Conservation (phyloP, 805 yeast species). For the Cyberlindnera suaveolens region DNA sequence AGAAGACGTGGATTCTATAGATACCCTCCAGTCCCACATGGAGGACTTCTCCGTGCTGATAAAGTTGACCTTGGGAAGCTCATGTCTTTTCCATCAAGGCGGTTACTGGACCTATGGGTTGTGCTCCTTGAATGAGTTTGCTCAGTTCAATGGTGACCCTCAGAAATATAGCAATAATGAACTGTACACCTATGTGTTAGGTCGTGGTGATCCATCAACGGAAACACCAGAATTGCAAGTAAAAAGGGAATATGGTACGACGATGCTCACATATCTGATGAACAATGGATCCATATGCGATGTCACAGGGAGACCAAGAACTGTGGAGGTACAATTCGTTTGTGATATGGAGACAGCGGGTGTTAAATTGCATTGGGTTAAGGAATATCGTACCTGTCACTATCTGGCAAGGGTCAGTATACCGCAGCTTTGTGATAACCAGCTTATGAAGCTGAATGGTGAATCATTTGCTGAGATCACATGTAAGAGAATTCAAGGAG, state of each 20-base stretch:
- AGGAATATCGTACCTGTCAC: constrained; percentile 20
- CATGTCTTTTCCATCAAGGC: neutral
- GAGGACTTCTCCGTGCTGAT: neutral
- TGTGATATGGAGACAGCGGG: constrained; percentile 14
- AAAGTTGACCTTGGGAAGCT: neutral
- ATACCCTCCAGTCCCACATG: neutral
- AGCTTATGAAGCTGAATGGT: neutral
- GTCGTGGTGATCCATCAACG: neutral
- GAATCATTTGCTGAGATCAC: constrained; percentile 4
- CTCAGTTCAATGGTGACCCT: constrained; percentile 12
- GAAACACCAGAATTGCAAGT: constrained; percentile 1
- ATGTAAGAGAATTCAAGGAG: constrained; percentile 1
- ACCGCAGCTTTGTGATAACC: constrained; percentile 8
- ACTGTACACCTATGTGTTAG: neutral
- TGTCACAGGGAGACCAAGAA: constrained; percentile 19
- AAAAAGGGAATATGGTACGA: constrained; percentile 7
- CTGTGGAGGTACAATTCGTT: constrained; percentile 16
- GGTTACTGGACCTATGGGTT: constrained; percentile 17
- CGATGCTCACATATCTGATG: constrained; percentile 4
- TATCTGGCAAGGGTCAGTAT: constrained; percentile 17
- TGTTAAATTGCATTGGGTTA: constrained; percentile 6
- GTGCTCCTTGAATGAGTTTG: constrained; percentile 5
- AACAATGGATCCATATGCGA: constrained; percentile 21
- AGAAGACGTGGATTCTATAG: neutral
- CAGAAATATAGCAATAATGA: constrained; percentile 1